These are phyloP conservation scores for Pleodorina starrii DNA, from an alignment of 139 green algal species.

Conservation along the genomic window DNA sequence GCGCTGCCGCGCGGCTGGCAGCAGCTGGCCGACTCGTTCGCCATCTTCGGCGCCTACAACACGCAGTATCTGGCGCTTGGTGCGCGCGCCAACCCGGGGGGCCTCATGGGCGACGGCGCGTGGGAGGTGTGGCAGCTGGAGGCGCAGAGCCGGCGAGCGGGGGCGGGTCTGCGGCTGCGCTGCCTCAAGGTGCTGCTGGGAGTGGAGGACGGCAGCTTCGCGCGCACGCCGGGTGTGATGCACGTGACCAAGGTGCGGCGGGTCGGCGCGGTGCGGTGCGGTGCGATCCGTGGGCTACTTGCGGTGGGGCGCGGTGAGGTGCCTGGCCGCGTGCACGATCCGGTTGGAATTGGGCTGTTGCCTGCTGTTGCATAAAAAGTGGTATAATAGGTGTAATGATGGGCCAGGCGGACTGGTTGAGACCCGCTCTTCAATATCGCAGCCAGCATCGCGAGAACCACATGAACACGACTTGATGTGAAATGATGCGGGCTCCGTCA, in stretches of 20 bases:
- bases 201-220: constrained; percentile 42
- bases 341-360: neutral
- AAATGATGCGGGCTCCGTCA: neutral
- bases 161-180: neutral
- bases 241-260: neutral
- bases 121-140: constrained; percentile 49
- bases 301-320: neutral
- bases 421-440: neutral
- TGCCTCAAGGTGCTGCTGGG: constrained; percentile 31
- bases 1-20: constrained; percentile 46
- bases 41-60: constrained; percentile 50
- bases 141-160: neutral
- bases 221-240: neutral
- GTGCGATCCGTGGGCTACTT: neutral
- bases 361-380: neutral
- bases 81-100: constrained; percentile 48
- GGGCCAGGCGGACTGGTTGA: neutral
- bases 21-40: constrained; percentile 43
- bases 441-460: too few relatives aligned
- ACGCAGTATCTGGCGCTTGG: constrained; percentile 55
- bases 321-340: neutral
- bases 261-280: too few relatives aligned
- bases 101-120: constrained; percentile 28
- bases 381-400: neutral
- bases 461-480: neutral